phyloP scores from a whole-genome alignment of 768 basidiomycete genomes.

The Austroboletus eburneus region DNA sequence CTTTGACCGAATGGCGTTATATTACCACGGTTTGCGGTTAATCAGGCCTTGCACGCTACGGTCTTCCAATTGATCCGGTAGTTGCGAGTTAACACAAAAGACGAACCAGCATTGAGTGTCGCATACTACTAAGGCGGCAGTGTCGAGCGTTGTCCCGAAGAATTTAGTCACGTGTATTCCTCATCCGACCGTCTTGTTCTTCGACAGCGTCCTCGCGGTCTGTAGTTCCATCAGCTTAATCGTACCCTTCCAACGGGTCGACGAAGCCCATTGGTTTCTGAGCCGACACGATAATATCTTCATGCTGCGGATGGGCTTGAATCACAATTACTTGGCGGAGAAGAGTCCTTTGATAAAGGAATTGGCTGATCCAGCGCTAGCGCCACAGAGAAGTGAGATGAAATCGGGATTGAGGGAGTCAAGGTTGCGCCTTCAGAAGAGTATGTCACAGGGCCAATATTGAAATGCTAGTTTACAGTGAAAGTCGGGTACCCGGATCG shows the following conservation, averaged over 20 bases:
- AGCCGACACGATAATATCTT: slow-evolving; percentile 93
- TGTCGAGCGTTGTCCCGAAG: slow-evolving; percentile 56
- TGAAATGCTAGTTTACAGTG: slow-evolving; percentile 89
- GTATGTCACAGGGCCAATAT: slow-evolving; percentile 88
- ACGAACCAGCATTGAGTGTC: slow-evolving; percentile 91
- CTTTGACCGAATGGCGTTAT: too few relatives aligned
- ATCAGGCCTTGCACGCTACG: slow-evolving; percentile 91
- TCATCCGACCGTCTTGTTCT: slow-evolving; percentile 51
- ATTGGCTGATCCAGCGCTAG: slow-evolving; percentile 68
- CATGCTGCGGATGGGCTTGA: slow-evolving; percentile 85
- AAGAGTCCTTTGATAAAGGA: slow-evolving; percentile 92
- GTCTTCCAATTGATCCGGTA: slow-evolving; percentile 92
- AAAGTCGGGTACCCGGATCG: slow-evolving; percentile 82
- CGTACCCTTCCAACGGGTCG: slow-evolving; percentile 76
- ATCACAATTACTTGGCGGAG: slow-evolving; percentile 87
- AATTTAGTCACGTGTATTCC: slow-evolving; percentile 34
- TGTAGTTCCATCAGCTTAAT: slow-evolving; percentile 47
- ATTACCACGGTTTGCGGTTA: too few relatives aligned
- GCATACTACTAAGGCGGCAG: slow-evolving; percentile 79
- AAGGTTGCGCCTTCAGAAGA: slow-evolving; percentile 80
- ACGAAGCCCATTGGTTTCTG: slow-evolving; percentile 87
- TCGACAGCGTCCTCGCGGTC: slow-evolving; percentile 33
- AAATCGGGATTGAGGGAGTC: slow-evolving; percentile 93
- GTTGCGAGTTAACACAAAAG: slow-evolving; percentile 89
- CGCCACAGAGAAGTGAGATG: slow-evolving; percentile 80